phyloP scores from a whole-genome alignment of 2,329 filamentous ascomycete genomes.

The Bipolaris cookei region DNA sequence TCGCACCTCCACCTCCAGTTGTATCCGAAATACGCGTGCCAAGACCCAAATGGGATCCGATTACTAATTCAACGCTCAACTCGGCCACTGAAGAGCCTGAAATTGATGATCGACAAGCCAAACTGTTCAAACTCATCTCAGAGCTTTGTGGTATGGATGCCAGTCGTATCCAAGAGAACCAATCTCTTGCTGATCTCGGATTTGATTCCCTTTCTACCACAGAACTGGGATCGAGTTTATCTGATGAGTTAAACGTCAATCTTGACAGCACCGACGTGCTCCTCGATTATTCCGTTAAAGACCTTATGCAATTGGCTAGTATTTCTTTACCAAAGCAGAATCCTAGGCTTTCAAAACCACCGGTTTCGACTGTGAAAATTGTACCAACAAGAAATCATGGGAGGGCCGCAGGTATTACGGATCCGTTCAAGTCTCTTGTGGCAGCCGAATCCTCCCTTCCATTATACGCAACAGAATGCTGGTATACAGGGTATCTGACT shows the following conservation, averaged over 20 bases:
- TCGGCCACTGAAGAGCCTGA: background rate
- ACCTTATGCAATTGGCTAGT: conserved; percentile 4
- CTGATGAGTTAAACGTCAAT: conserved; percentile 11
- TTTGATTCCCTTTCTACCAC: conserved; percentile 18
- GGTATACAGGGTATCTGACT: conserved; percentile 12
- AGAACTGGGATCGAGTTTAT: conserved; percentile 13
- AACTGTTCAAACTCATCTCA: conserved; percentile 10
- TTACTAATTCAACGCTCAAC: background rate
- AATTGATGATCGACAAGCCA: background rate
- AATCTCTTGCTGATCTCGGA: conserved; percentile 15
- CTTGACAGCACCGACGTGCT: conserved; percentile 8
- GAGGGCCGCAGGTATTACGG: background rate
- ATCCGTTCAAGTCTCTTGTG: conserved; percentile 10
- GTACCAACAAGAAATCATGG: background rate
- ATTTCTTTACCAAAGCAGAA: background rate
- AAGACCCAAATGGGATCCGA: background rate
- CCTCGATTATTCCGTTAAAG: conserved; percentile 12
- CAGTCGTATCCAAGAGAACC: conserved; percentile 5
- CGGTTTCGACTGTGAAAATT: background rate
- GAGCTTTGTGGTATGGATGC: conserved; percentile 10
- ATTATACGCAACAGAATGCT: conserved; percentile 6
- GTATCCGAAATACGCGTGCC: background rate
- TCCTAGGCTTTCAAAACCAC: background rate
- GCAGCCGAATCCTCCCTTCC: conserved; percentile 1
- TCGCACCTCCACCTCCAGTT: background rate